Conservation (phyloP, 2,329 filamentous ascomycete species). For the Rosellinia necatrix region DNA sequence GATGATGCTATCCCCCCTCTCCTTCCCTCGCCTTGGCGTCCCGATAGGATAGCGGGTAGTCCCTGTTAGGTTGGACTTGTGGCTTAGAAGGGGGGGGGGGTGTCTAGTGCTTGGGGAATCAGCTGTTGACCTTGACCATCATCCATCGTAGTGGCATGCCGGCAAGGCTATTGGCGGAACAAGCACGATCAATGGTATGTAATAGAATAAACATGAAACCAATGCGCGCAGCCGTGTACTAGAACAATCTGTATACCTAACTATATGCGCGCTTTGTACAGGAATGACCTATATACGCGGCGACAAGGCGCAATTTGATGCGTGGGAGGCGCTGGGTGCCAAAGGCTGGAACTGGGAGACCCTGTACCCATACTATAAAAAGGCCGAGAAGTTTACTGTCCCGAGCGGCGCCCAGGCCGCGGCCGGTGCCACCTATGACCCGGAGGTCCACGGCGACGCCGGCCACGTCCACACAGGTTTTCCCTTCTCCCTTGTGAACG, state of each 20-base stretch:
- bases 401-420: slow-evolving; percentile 43
- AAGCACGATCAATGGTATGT: slow-evolving; percentile 47
- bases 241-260: slow-evolving; percentile 27
- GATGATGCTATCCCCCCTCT: background rate
- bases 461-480: slow-evolving; percentile 47
- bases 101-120: too few relatives aligned
- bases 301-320: slow-evolving; percentile 47
- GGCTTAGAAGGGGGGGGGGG: background rate
- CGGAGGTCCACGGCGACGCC: slow-evolving; percentile 41
- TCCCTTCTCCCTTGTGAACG: slow-evolving; percentile 42
- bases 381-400: slow-evolving; percentile 44
- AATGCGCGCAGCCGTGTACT: background rate
- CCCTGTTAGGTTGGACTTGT: background rate
- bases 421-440: slow-evolving; percentile 44
- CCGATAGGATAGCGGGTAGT: background rate
- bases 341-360: slow-evolving; percentile 51
- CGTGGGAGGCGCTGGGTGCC: slow-evolving; percentile 50
- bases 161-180: slow-evolving; percentile 48
- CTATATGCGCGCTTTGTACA: background rate
- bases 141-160: slow-evolving; percentile 35
- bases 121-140: too few relatives aligned
- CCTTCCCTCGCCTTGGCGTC: background rate
- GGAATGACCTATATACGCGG: slow-evolving; percentile 53
- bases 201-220: background rate
- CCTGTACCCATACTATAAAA: slow-evolving; percentile 53